Base-by-base conservation (phyloP, 148 eudicot genomes). In the Polygonum aviculare region DNA sequence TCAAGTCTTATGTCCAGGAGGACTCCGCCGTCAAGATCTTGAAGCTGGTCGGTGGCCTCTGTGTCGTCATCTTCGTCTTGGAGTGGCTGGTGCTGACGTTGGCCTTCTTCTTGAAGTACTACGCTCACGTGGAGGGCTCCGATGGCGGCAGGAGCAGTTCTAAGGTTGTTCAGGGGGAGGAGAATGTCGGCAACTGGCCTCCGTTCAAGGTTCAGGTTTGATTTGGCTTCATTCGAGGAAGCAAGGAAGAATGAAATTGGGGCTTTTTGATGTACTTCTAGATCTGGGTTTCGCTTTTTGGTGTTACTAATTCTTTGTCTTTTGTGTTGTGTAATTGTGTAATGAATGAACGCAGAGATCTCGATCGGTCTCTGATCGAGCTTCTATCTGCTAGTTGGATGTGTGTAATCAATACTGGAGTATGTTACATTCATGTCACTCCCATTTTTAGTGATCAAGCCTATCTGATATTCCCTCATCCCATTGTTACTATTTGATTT, bases 1-100 rank as follows among this genome's bases (percentile, higher is more conserved):
- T 89, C 38, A 85, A 89, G 26, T 82, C 88, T 0, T 89, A 89
- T 49, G 92, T 89, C 16, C 84, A 83, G 60, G 90, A 87, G 52
- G 79, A 79, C 11, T 83, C 84, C 73, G 92, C 78, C 5, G 87
- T 49, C 0, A 78, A 87, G 82, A 87, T 87, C 1, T 69, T 87
- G 77, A 85, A 76, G 49, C 38, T 87, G 50, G 87, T 80, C 1
- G 90, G 90, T 57, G 90, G 85, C 0, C 69, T 87, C 50, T 85
- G 88, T 54, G 80, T 77, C 1, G 77, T 80, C n/a, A 84, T 87
- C 4, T 87, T 87, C 40, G 74, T 78, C 71, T 71, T 87, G 67
- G 90, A 87, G 35, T 87, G 87, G 88, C 73, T 84, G 6, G 87
- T 82, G 21, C 72, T 87, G 16, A 79, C 85, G 1, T 72, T 87